Evolutionary conservation across 768 basidiomycete genomes (phyloP), one percentile per base, ranked within the genome.

Genomic region (Dacryopinax spathularia): DNA sequence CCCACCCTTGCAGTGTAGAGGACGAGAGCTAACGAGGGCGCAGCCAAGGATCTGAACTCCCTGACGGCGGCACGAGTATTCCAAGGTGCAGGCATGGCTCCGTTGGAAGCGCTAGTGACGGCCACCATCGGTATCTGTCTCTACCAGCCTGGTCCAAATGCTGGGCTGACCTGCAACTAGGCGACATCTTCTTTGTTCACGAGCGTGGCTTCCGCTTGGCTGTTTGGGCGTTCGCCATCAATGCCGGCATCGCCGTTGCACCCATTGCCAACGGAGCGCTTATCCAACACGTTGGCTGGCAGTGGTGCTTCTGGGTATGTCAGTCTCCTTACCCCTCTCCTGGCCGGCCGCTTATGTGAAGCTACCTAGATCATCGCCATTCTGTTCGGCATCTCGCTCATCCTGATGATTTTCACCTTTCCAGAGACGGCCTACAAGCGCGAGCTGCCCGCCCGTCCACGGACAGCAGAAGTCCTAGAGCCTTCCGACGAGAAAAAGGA

Each of bases 241-340:
- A 61, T 20, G 66, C 44, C 9, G 66, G 66, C 0, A 66, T 66
- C 18, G 61, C 41, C 34, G 64, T 65, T 4, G 66, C 64, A 1
- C 60, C 37, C 33, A 66, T 66, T 25, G 66, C 62, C 6, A 66
- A 66, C 34, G 66, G 66, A 6, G 65, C 41, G 20, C 64, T 66
- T 10, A 66, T 66, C 41, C 61, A 63, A 20, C n/a, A 65, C 34
- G 48, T 67, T 10, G 64, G 66, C 27, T 68, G 64, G 64, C 41
- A 66, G 60, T 68, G 66, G 63, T 62, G 64, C n/a, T 67, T 67
- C 60, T 41, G 64, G 33, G 64, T 68, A 7, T 63, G 65, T 65
- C 22, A n/a, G n/a, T n/a, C 33, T 31, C 27, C 15, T 33, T 60
- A 16, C 12, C 5, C 59, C 25, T 29, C 33, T 31, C 13, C 9